phyloP scores from a whole-genome alignment of 768 basidiomycete genomes.

The Cantharellus anzutake region DNA sequence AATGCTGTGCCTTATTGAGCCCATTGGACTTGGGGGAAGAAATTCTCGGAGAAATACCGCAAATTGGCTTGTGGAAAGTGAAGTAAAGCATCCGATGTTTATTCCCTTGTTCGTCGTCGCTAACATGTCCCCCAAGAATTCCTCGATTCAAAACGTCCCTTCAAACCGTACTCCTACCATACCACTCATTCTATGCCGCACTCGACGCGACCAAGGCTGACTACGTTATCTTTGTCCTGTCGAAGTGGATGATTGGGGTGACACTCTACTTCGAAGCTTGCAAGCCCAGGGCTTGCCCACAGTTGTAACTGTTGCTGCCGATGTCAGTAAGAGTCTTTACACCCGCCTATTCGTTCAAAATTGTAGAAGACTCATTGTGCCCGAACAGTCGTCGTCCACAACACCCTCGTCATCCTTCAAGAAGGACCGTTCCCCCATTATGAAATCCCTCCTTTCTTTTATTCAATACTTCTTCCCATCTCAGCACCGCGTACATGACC shows the following conservation, averaged over 20 bases:
- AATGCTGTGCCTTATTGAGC: conserved; percentile 41
- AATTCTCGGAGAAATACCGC: conserved; percentile 25
- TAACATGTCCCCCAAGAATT: conserved; percentile 16
- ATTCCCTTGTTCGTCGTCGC: neutral
- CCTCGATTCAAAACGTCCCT: conserved; percentile 83
- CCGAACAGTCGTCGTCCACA: conserved; percentile 9
- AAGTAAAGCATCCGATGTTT: neutral
- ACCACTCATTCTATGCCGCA: conserved; percentile 50
- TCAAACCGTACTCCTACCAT: conserved; percentile 65
- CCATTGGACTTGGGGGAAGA: conserved; percentile 37
- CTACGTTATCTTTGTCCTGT: conserved; percentile 72
- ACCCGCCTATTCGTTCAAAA: neutral
- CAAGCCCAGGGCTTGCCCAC: conserved; percentile 85
- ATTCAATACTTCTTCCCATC: conserved; percentile 85
- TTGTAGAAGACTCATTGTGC: conserved; percentile 1
- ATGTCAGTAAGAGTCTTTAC: neutral
- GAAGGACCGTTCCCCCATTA: conserved; percentile 45
- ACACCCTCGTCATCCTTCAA: conserved; percentile 7
- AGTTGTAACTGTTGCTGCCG: conserved; percentile 42
- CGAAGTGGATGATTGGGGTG: conserved; percentile 76
- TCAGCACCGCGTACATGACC: conserved; percentile 57
- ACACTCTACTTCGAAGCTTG: conserved; percentile 67
- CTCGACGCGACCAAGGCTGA: conserved; percentile 82
- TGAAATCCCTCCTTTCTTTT: conserved; percentile 86
- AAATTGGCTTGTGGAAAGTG: conserved; percentile 8